Evolutionary conservation across 2,329 filamentous ascomycete species (phyloP).

Genomic region (Fusarium pseudograminearum): DNA sequence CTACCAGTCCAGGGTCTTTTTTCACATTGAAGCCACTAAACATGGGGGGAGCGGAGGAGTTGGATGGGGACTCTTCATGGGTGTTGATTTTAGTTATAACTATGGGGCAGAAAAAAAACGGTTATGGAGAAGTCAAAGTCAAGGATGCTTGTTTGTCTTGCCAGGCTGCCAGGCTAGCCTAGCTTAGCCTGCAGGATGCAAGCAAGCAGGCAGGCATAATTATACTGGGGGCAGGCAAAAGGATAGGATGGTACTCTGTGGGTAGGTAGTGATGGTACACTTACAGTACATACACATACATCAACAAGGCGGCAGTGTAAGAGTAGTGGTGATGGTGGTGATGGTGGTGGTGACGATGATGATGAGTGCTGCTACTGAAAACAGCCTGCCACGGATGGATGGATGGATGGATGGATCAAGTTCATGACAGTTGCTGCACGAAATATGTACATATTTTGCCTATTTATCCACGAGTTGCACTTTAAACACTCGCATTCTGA

Average conservation of each 20-base stretch:
- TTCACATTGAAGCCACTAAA: conserved; percentile 15
- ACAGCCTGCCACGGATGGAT: not conserved
- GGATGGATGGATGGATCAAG: conserved; percentile 16
- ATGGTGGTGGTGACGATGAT: conserved; percentile 25
- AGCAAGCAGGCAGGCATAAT: conserved; percentile 2
- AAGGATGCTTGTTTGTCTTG: conserved; percentile 6
- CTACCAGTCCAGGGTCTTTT: conserved; percentile 24
- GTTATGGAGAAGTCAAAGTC: conserved; percentile 20
- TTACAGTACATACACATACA: conserved; percentile 6
- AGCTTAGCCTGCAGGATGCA: conserved; percentile 5
- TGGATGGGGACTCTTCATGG: conserved; percentile 23
- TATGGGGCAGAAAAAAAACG: conserved; percentile 21
- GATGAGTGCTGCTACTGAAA: conserved; percentile 3
- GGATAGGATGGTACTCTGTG: conserved; percentile 32
- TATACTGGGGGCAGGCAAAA: conserved; percentile 35
- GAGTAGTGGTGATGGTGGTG: conserved; percentile 22
- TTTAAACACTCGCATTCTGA: not conserved
- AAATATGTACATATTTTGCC: conserved; percentile 1
- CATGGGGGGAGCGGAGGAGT: conserved; percentile 19
- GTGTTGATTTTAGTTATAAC: conserved; percentile 18
- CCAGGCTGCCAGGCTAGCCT: not conserved
- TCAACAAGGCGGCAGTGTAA: conserved; percentile 4
- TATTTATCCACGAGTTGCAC: conserved; percentile 16
- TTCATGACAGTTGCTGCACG: conserved; percentile 24
- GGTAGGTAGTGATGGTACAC: not conserved